Evolutionary conservation across 106 monocot genomes (phyloP).

Genomic region (Xerophyta viscosa): DNA sequence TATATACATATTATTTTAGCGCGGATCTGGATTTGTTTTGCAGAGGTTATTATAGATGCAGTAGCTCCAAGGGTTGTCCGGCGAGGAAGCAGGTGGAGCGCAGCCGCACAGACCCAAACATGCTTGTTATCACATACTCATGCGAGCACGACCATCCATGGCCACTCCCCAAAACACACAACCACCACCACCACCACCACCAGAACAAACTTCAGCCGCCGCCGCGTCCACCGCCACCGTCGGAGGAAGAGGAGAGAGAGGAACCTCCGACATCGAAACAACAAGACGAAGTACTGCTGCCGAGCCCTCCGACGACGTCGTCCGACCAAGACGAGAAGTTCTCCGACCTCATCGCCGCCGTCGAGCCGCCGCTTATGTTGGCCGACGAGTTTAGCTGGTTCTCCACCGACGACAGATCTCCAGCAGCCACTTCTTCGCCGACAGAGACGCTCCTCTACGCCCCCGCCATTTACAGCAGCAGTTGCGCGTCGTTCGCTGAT

Average conservation of each 20-base stretch:
- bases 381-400: conserved; percentile 24
- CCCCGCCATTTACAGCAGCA: conserved; percentile 11
- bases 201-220: too few species aligned
- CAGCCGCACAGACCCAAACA: conserved; percentile 48
- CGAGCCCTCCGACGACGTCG: too few species aligned
- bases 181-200: too few species aligned
- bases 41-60: conserved; percentile 72
- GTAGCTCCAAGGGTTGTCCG: conserved; percentile 63
- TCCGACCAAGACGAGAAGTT: conserved; percentile 21
- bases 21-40: too few species aligned
- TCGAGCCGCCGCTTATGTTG: conserved; percentile 13
- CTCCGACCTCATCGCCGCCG: conserved; percentile 25
- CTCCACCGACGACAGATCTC: conserved; percentile 12
- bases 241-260: too few species aligned
- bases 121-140: conserved; percentile 60
- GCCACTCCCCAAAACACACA: conserved; percentile 34
- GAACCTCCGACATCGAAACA: too few species aligned
- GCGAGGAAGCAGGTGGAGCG: conserved; percentile 67
- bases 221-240: too few species aligned
- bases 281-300: too few species aligned
- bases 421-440: conserved; percentile 15
- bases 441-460: conserved; percentile 25
- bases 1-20: too few species aligned
- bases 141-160: conserved; percentile 61
- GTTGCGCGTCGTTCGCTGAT: background rate